Evolutionary conservation across 306 rosid genomes (phyloP).

Genomic region (Pyrus pyrifolia): DNA sequence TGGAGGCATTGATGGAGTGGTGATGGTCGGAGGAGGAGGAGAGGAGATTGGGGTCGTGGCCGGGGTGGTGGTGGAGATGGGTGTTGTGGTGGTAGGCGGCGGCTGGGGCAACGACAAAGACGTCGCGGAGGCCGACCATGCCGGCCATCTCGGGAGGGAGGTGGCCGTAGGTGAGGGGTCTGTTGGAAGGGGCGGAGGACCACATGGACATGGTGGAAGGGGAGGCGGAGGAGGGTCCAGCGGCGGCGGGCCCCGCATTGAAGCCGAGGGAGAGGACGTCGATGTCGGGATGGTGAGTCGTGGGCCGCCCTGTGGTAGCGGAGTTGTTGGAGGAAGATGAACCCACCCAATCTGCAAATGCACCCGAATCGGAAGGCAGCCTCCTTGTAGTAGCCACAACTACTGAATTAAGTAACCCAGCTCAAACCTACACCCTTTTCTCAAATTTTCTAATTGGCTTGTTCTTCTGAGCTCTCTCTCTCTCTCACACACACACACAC

Average conservation of each 20-base stretch:
- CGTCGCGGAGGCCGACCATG: slow-evolving; percentile 61
- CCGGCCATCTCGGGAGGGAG: slow-evolving; percentile 60
- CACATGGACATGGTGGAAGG: slow-evolving; percentile 2
- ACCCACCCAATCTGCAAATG: slow-evolving; percentile 87
- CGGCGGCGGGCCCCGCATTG: slow-evolving; percentile 62
- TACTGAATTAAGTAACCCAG: slow-evolving; percentile 31
- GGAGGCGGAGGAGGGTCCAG: slow-evolving; percentile 47
- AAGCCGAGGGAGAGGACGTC: slow-evolving; percentile 82
- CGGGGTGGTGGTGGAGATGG: slow-evolving; percentile 23
- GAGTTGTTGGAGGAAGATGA: slow-evolving; percentile 33
- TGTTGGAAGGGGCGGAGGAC: slow-evolving; percentile 2
- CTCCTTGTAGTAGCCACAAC: slow-evolving; percentile 99
- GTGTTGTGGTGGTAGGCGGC: slow-evolving; percentile 37
- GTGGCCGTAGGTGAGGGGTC: slow-evolving; percentile 38
- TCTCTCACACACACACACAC: too few relatives aligned
- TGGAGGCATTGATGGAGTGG: slow-evolving; percentile 26
- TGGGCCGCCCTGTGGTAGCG: slow-evolving; percentile 13
- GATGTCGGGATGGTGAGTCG: slow-evolving; percentile 14
- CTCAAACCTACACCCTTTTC: background rate
- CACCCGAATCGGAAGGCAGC: slow-evolving; percentile 85
- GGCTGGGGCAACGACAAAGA: slow-evolving; percentile 73
- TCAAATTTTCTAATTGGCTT: background rate
- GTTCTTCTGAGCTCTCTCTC: background rate
- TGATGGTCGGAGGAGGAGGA: slow-evolving; percentile 29
- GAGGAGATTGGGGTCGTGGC: slow-evolving; percentile 34